Evolutionary conservation across 2,329 filamentous ascomycete species (phyloP), one percentile per base, ranked within the genome.

Genomic region (Fusarium sp.): DNA sequence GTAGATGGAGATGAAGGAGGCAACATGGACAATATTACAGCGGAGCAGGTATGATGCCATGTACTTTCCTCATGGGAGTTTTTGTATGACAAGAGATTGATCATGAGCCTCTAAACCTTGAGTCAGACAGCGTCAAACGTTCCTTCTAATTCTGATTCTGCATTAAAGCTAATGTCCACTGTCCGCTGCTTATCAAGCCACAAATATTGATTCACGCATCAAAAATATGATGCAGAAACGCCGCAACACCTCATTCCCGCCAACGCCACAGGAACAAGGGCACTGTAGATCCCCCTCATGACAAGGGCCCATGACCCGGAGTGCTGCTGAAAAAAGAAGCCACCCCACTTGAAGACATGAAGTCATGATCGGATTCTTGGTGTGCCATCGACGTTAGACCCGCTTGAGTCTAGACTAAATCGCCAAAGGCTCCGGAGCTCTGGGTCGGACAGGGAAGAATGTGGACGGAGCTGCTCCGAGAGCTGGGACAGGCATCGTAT

Each of bases 271-370:
- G 66, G 66, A 43, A 70, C 66, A 64, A 53, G 47, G 42, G 37
- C 23, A 39, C 15, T 20, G 64, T 28, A 69, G 66, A 66, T 66
- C 62, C 66, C 66, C 66, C 67, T 70, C 68, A 70, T 65, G 65
- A 56, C 54, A 70, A 44, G 52, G 64, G 42, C 63, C 68, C 68
- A 70, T 70, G 68, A 66, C 58, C 55, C 35, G 44, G 58, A 21
- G 53, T 24, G 50, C 37, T 56, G 26, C 65, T 64, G 26, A 26
- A 66, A 49, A 55, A 61, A 52, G 43, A 24, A 53, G 26, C 50
- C 26, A 29, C 66, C 43, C 52, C 68, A 53, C 60, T 38, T 39
- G 12, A 37, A 46, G 24, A 39, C n/a, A n/a, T 47, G 49, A 68
- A 29, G 44, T 54, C 52, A 69, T 69, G 53, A 70, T 71, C 68